Evolutionary conservation across 2,329 filamentous ascomycete genomes (phyloP).

Genomic region (Phialophora expanda): DNA sequence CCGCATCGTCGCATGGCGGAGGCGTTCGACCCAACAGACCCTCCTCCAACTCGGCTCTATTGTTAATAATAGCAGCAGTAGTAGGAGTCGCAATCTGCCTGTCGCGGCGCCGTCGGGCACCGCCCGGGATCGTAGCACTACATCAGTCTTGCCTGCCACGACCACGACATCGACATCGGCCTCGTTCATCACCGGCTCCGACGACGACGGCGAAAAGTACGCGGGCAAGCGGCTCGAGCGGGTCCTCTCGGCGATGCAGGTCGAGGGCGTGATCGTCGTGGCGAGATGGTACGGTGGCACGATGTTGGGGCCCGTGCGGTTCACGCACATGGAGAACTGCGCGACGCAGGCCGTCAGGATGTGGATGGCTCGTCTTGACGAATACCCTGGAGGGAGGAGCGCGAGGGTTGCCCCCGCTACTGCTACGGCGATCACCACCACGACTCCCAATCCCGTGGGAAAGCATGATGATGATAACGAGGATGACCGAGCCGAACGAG

Average conservation of each 20-base stretch:
- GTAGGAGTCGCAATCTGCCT: too few species aligned
- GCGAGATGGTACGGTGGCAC: conserved; percentile 62
- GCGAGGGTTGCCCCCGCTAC: too few species aligned
- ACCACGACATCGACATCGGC: conserved; percentile 38
- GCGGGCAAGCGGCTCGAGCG: conserved; percentile 56
- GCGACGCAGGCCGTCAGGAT: conserved; percentile 56
- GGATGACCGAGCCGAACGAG: conserved; percentile 43
- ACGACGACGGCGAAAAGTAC: conserved; percentile 62
- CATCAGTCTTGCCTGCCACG: too few species aligned
- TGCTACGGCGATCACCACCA: too few species aligned
- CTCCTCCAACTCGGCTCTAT: conserved; percentile 42
- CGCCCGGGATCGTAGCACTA: too few species aligned
- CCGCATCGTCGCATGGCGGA: conserved; percentile 59
- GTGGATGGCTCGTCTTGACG: conserved; percentile 40
- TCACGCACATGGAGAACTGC: conserved; percentile 58
- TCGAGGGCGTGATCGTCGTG: conserved; percentile 56
- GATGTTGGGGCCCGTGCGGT: conserved; percentile 59
- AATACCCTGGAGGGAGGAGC: too few species aligned
- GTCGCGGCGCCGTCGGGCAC: not conserved
- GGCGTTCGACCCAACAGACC: conserved; percentile 54
- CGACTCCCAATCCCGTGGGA: conserved; percentile 24
- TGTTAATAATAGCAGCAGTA: too few species aligned
- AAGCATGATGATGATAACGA: conserved; percentile 42
- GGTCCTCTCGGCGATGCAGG: conserved; percentile 53
- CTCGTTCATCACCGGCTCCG: conserved; percentile 52